Evolutionary conservation across 2,329 filamentous ascomycete genomes (phyloP).

Genomic region (Neofusicoccum sp.): DNA sequence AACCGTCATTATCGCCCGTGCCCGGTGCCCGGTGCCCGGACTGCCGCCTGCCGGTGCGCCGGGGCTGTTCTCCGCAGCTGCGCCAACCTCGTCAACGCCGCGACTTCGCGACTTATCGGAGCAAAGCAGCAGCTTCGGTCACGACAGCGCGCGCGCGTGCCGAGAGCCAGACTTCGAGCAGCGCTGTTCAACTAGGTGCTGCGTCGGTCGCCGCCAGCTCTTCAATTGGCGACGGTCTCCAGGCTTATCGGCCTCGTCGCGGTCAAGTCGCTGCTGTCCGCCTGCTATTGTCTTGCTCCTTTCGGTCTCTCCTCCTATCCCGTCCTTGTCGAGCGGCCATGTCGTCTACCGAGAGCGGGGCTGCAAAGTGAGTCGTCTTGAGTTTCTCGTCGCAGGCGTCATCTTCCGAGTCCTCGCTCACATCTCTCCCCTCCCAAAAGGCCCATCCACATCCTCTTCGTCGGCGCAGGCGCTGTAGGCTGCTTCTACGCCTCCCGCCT

Average conservation of each 20-base stretch:
- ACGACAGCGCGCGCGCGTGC: conserved; percentile 1
- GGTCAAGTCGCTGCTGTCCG: not conserved
- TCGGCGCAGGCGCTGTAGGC: conserved; percentile 72
- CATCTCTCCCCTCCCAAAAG: not conserved
- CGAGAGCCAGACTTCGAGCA: not conserved
- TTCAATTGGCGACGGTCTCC: not conserved
- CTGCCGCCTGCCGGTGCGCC: no score
- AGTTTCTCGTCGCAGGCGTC: not conserved
- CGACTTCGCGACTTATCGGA: not conserved
- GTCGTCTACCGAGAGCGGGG: not conserved
- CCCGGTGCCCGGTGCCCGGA: not conserved
- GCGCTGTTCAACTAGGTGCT: not conserved
- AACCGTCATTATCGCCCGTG: not conserved
- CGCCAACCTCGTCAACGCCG: not conserved
- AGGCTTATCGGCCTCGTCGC: no score
- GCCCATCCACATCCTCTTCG: conserved; percentile 62
- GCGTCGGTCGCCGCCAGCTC: not conserved
- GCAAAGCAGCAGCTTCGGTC: no score
- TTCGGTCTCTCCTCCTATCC: not conserved
- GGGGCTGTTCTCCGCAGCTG: conserved; percentile 4
- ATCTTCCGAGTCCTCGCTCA: not conserved
- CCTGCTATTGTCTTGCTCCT: not conserved
- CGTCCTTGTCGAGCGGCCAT: not conserved
- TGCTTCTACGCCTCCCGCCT: conserved; percentile 73
- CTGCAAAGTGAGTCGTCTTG: not conserved